Evolutionary conservation across 805 yeast genomes (phyloP), one percentile per base, ranked within the genome.

Genomic region (Metschnikowia kunwiensis): DNA sequence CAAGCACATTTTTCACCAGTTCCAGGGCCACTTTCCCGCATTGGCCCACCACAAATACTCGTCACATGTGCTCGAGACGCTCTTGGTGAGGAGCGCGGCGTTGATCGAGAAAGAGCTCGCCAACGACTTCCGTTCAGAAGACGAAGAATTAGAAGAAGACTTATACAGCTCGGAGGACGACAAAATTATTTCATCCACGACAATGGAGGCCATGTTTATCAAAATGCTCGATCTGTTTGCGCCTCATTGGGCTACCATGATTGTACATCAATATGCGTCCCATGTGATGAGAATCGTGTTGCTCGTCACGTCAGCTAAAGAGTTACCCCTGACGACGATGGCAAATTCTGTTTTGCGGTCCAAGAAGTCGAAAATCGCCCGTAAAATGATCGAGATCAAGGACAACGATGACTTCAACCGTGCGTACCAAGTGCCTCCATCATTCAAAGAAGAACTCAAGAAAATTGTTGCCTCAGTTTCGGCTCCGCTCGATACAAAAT

Each of bases 11-110:
- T 84, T 82, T 58, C 72, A 70, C 41, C 76, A 80, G 1, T 84
- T 88, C 53, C 69, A 69, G 27, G 86, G 84, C n/a, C 83, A 83
- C 46, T 82, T 86, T 49, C 77, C 74, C n/a, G 77, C 81, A 14
- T 68, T 89, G 46, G 75, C 93, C 3, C 79, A 79, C 49, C 97
- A 93, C 53, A 88, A 89, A 57, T 91, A 87, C 55, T 80, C 96
- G 1, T 89, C 97, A 1, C 98, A 93, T 60, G 95, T 94, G 43
- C 68, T 88, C 36, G 97, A 91, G 58, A 86, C 97, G 0, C 68
- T 88, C 24, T 60, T 91, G 19, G 84, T 83, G 20, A 70, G 91
- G 57, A 60, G 78, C 35, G 91, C 96, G 3, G 77, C 85, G 1
- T 57, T 83, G 36, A 71, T 85, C 10, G 95, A 86, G 55, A 77